Evolutionary conservation across 306 rosid genomes (phyloP), one percentile per base, ranked within the genome.

Genomic region (Inga oerstediana): DNA sequence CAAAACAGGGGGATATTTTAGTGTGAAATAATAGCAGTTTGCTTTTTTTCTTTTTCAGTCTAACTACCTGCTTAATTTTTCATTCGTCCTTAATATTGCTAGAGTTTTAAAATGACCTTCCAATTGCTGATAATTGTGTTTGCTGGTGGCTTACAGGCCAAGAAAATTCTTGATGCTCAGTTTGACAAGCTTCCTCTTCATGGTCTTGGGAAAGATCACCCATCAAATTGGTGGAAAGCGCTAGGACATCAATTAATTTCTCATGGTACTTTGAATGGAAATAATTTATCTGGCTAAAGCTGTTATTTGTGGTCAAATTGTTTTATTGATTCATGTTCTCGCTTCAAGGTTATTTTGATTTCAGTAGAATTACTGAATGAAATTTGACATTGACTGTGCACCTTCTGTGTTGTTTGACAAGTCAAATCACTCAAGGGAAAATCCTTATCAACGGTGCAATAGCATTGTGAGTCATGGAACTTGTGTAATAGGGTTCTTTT

Each of bases 191-290:
- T 94, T 88, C 97, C 98, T 45, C 92, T 94, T 82, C 97, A 94
- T 87, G 98, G 98, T 56, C 91, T 93, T 75, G 98, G 98, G 80
- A 94, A 90, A 83, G 83, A 85, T 56, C 86, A 90, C 87, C 87
- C 92, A 41, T 84, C 97, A 71, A 93, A 89, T 86, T 94, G 98
- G 97, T 94, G 98, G 98, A 94, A 91, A 88, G 97, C 93, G 73
- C 97, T 94, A 8, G 97, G 91, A 71, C 85, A 81, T 80, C 94
- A 90, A 79, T 84, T 93, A 83, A 82, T 93, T 79, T 87, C 88
- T 74, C 84, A 87, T 72, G 98, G 98, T 94, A 91, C 75, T 51
- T 69, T 43, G 39, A 78, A 72, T 30, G 83, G 79, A 80, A 74
- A 80, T 69, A 65, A 75, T 79, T 41, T 78, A 48, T 11, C 58